Conservation (phyloP, 148 eudicot genomes). For the Oxyria digyna region DNA sequence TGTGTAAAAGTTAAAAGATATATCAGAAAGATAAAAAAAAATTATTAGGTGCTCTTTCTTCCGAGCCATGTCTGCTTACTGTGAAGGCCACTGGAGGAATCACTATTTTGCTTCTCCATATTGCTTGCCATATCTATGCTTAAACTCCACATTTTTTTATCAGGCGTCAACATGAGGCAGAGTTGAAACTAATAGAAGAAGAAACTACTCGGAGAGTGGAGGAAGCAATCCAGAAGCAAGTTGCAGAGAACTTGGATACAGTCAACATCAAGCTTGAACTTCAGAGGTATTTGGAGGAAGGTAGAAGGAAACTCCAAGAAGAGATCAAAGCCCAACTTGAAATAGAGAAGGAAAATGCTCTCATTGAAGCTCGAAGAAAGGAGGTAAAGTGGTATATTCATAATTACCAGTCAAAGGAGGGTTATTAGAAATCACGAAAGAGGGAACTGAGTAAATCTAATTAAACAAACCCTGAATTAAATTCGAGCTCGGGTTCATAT, state of each 20-base stretch:
- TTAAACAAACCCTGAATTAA: too few relatives aligned
- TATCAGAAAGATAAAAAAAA: constrained; percentile 5
- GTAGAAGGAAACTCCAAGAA: constrained; percentile 54
- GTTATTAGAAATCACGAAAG: too few relatives aligned
- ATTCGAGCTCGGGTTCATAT: too few relatives aligned
- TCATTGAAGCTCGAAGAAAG: constrained; percentile 49
- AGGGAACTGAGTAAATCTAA: too few relatives aligned
- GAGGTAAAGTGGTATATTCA: too few relatives aligned
- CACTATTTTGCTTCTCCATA: constrained; percentile 5
- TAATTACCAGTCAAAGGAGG: too few relatives aligned
- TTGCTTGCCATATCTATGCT: constrained; percentile 13
- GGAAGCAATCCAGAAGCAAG: constrained; percentile 58
- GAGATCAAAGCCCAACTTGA: constrained; percentile 82
- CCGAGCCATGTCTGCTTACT: neutral
- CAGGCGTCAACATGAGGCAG: constrained; percentile 95
- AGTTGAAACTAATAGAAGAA: constrained; percentile 66
- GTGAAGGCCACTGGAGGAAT: neutral
- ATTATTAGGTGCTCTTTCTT: neutral
- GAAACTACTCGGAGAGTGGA: constrained; percentile 87
- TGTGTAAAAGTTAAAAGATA: constrained; percentile 17
- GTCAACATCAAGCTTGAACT: constrained; percentile 65
- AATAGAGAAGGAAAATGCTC: constrained; percentile 65
- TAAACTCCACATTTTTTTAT: constrained; percentile 18
- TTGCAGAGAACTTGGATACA: constrained; percentile 58
- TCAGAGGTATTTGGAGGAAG: constrained; percentile 56